These are phyloP conservation scores for Pseudogymnoascus sp. DNA, from an alignment of 2,329 filamentous ascomycete genomes.

Conservation along the genomic window DNA sequence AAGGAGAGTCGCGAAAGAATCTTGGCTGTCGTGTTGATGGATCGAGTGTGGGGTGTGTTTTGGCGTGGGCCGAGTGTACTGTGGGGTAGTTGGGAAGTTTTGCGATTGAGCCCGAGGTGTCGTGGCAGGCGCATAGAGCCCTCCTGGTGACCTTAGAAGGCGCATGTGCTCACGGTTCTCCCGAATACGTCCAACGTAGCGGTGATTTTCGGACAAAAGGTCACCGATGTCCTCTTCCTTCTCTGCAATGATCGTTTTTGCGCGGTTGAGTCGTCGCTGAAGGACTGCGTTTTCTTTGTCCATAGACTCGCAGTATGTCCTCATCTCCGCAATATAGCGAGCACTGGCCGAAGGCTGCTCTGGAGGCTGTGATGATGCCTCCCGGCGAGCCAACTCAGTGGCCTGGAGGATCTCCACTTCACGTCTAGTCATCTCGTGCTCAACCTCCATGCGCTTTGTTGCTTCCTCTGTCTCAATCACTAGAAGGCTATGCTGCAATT, in stretches of 20 bases:
- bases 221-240: conserved; percentile 64
- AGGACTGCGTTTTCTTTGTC: conserved; percentile 57
- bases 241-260: conserved; percentile 69
- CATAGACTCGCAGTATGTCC: conserved; percentile 56
- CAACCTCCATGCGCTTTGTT: conserved; percentile 77
- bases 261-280: conserved; percentile 56
- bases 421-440: conserved; percentile 81
- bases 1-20: conserved; percentile 68
- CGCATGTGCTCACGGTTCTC: conserved; percentile 86
- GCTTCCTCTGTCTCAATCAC: conserved; percentile 77
- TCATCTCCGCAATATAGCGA: conserved; percentile 49
- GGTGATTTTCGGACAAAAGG: conserved; percentile 65
- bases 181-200: conserved; percentile 73
- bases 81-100: conserved; percentile 34
- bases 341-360: conserved; percentile 42
- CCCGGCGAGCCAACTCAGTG: conserved; percentile 60
- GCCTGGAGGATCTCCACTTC: conserved; percentile 78
- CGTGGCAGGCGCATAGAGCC: conserved; percentile 50
- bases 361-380: conserved; percentile 30
- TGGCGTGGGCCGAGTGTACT: conserved; percentile 40
- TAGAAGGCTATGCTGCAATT: conserved; percentile 78
- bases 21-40: conserved; percentile 45
- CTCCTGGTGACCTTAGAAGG: conserved; percentile 65
- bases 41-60: conserved; percentile 36
- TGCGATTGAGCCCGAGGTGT: conserved; percentile 46